Base-by-base conservation (phyloP, 2,329 filamentous ascomycete species). In the Pochonia chlamydosporia region DNA sequence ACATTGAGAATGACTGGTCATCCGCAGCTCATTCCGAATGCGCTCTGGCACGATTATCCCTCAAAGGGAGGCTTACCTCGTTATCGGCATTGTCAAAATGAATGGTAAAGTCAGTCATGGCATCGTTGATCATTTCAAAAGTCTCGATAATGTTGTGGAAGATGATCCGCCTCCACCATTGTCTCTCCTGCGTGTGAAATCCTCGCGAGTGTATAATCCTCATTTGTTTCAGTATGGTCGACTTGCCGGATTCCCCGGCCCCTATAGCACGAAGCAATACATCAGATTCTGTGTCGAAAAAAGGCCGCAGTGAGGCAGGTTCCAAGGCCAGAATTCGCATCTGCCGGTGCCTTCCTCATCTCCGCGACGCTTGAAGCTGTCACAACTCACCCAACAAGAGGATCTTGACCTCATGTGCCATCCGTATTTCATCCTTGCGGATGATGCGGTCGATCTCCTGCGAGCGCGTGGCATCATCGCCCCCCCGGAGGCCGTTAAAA, bases 211-310 rank as follows among this genome's bases (percentile, higher is more conserved):
- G 93, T 59, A 99, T 96, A 67, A 99, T 84, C 67, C 92, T 92
- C 93, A 99, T 97, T 75, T 97, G 92, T 74, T 97, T 97, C 55
- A 97, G 81, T 50, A 97, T 91, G 2, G 92, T 97, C 8, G 92
- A 96, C 71, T 97, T 97, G 55, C 92, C 68, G 35, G 68, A 69
- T 87, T 97, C 92, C 63, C 92, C 92, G 59, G 92, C 92, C 67
- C 92, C 91, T 96, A 57, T 54, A 13, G 11, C 20, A 10, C 35
- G 8, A 39, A 23, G 7, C 14, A 14, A 18, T 20, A 39, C 18
- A 20, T 39, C 10, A 39, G 35, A 39, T 16, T 18, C 31, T 5
- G 5, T 5, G 31, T 3, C 14, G 9, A 35, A 35, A 7, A 18
- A n/a, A n/a, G n/a, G 31, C 14, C 31, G 3, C 31, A 10, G 14